Evolutionary conservation across 371 early-diverging fungal species (phyloP).

Genomic region (Mucor racemosus): DNA sequence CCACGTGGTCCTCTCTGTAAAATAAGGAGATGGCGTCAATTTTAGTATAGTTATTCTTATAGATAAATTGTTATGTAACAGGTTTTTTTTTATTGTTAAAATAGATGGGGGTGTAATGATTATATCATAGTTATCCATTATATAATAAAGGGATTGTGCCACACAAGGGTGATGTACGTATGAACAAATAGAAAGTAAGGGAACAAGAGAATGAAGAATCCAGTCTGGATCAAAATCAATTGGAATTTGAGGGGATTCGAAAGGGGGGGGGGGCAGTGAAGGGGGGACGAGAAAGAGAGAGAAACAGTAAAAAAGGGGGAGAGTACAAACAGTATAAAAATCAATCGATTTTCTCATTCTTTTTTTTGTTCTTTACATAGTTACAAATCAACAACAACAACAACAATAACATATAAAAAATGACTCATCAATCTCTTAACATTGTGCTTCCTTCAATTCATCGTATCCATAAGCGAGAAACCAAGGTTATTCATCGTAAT

Average conservation of each 20-base stretch:
- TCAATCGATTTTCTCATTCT: constrained; percentile 14
- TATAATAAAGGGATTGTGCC: constrained; percentile 4
- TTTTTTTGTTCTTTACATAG: constrained; percentile 9
- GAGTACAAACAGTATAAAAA: constrained; percentile 10
- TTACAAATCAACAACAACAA: neutral
- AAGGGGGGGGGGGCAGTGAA: constrained; percentile 14
- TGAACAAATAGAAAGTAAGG: constrained; percentile 10
- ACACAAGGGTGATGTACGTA: constrained; percentile 1
- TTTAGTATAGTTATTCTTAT: neutral
- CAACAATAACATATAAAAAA: neutral
- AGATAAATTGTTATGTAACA: neutral
- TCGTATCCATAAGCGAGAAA: constrained; percentile 14
- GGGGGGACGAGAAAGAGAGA: neutral
- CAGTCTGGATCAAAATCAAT: constrained; percentile 46
- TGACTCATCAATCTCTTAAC: constrained; percentile 26
- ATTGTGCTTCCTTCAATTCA: constrained; percentile 35
- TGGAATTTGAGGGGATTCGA: constrained; percentile 38
- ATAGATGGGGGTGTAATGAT: neutral
- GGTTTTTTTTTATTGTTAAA: neutral
- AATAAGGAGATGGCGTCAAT: constrained; percentile 6
- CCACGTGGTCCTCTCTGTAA: constrained; percentile 1
- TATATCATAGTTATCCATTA: neutral
- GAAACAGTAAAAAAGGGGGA: neutral
- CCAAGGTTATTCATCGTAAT: neutral
- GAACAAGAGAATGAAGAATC: constrained; percentile 16